phyloP scores from a whole-genome alignment of 495 filamentous ascomycete species.

The Penicillium flavigenum region DNA sequence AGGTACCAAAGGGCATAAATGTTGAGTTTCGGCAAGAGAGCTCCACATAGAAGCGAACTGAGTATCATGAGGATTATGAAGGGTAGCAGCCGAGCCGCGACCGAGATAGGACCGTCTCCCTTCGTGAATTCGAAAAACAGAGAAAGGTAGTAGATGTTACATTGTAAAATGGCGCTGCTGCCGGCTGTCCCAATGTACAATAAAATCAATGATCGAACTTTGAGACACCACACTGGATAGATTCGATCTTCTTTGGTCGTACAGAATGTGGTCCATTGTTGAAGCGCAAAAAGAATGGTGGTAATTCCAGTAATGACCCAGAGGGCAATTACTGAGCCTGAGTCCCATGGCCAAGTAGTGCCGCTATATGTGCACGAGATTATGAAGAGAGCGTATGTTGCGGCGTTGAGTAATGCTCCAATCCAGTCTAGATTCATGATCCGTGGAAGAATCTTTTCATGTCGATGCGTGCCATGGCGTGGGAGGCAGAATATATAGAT shows the following conservation, averaged over 20 bases:
- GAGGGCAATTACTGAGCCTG: conserved; percentile 48
- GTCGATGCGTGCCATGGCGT: too few relatives aligned
- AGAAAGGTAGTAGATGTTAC: conserved; percentile 51
- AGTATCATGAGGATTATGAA: conserved; percentile 28
- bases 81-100: conserved; percentile 38
- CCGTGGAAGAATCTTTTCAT: too few relatives aligned
- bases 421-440: too few relatives aligned
- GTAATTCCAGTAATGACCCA: conserved; percentile 47
- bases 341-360: conserved; percentile 35
- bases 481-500: too few relatives aligned
- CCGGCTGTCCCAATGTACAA: conserved; percentile 42
- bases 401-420: too few relatives aligned
- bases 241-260: conserved; percentile 49
- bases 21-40: conserved; percentile 44
- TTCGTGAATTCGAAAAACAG: conserved; percentile 48
- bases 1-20: conserved; percentile 55
- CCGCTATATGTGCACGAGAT: conserved; percentile 9
- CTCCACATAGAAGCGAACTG: conserved; percentile 25
- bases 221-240: conserved; percentile 53
- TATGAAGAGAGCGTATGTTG: too few relatives aligned
- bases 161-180: conserved; percentile 24
- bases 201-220: conserved; percentile 41
- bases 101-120: conserved; percentile 34
- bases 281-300: conserved; percentile 27
- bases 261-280: conserved; percentile 21